phyloP scores from a whole-genome alignment of 495 filamentous ascomycete genomes.

The Copromyces sp. region DNA sequence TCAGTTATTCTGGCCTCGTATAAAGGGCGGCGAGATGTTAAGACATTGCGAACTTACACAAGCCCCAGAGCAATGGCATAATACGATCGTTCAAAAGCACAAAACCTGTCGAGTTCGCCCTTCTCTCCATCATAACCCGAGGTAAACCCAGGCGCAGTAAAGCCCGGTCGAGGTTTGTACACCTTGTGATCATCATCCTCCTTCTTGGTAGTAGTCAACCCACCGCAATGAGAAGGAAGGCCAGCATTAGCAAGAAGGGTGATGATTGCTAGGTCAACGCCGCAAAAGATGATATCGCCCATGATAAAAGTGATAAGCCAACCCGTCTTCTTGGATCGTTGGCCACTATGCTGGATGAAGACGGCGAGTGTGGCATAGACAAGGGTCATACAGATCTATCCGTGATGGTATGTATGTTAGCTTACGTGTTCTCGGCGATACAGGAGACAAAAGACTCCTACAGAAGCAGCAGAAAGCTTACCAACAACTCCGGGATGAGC shows the following conservation, averaged over 20 bases:
- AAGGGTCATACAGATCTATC: slow-evolving; percentile 21
- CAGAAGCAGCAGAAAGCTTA: slow-evolving; percentile 9
- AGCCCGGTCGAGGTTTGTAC: slow-evolving; percentile 2
- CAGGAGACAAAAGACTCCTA: not conserved
- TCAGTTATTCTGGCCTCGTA: not conserved
- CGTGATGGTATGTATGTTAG: slow-evolving; percentile 3
- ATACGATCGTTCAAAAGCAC: slow-evolving; percentile 24
- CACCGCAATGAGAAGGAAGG: slow-evolving; percentile 26
- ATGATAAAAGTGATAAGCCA: slow-evolving; percentile 19
- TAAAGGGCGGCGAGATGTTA: not conserved
- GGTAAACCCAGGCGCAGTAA: slow-evolving; percentile 21
- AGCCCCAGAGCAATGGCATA: slow-evolving; percentile 23
- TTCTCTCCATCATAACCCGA: slow-evolving; percentile 5
- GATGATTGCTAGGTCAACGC: slow-evolving; percentile 21
- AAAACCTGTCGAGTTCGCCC: slow-evolving; percentile 26
- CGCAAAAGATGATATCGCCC: slow-evolving; percentile 21
- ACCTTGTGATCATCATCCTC: slow-evolving; percentile 3
- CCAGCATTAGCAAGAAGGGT: slow-evolving; percentile 23
- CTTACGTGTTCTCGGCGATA: not conserved
- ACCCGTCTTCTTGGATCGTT: slow-evolving; percentile 12
- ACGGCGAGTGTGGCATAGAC: slow-evolving; percentile 27
- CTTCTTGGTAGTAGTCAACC: slow-evolving; percentile 13
- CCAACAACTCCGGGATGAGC: slow-evolving; percentile 27
- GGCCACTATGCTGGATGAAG: slow-evolving; percentile 20
- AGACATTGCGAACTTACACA: slow-evolving; percentile 16